A percentile compares a stretch with the other conserved stretches of the same genome.
phyloP scores from a whole-genome alignment of 345 rosid genomes.

The Sonneratia caseolaris region DNA sequence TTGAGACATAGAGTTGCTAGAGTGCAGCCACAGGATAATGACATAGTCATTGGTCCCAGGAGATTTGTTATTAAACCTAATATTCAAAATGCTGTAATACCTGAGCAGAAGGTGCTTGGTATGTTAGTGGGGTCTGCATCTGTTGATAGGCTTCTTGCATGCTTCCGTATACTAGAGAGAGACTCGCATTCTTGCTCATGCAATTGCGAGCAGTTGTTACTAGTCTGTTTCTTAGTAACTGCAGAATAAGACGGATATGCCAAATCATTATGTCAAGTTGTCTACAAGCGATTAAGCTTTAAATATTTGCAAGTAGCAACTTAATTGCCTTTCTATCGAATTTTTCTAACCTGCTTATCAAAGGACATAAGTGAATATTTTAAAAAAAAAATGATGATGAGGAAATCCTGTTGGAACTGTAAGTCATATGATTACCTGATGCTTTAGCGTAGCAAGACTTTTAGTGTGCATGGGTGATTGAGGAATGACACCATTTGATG shows the following conservation, averaged over 20 bases:
- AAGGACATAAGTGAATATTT: neutral
- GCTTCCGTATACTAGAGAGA: conserved; percentile 11
- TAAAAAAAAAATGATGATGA: neutral
- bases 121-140: conserved; percentile 13
- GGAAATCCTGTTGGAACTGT: neutral
- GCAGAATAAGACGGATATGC: neutral
- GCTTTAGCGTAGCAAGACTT: conserved; percentile 15
- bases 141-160: conserved; percentile 18
- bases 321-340: neutral
- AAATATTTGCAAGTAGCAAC: neutral
- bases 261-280: neutral
- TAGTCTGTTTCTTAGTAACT: conserved; percentile 15
- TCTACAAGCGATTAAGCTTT: neutral
- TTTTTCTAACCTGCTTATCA: neutral
- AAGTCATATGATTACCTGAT: conserved; percentile 1
- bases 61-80: neutral
- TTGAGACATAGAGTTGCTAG: neutral
- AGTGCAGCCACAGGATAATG: neutral
- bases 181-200: conserved; percentile 12
- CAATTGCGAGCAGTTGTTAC: conserved; percentile 13
- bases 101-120: conserved; percentile 13
- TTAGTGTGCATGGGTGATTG: conserved; percentile 21
- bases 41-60: neutral
- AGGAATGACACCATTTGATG: conserved; percentile 22
- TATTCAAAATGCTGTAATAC: conserved; percentile 1